A percentile compares a stretch with the other conserved stretches of the same genome.
Evolutionary conservation across 2,329 filamentous ascomycete genomes (phyloP).

Genomic region (Tolypocladium tropicale): DNA sequence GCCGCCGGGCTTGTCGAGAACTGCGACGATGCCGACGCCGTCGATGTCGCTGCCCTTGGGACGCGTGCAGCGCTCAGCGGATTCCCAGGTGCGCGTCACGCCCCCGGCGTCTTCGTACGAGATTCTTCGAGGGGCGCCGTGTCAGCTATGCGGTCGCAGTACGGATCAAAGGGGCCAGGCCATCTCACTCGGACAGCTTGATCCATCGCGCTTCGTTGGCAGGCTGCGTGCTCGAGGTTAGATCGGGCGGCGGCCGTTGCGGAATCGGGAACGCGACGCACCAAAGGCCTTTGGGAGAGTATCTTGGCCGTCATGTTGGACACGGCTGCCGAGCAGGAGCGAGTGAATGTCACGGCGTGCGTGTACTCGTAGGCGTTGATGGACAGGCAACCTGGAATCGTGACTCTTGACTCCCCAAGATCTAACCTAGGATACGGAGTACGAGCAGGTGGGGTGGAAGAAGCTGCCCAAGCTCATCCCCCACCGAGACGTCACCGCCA

Average conservation of each 20-base stretch:
- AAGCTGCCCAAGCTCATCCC: background rate
- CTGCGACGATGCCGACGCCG: conserved; percentile 62
- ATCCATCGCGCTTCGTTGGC: conserved; percentile 48
- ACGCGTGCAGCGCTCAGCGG: conserved; percentile 59
- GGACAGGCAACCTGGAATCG: too few species aligned
- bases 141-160: background rate
- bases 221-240: conserved; percentile 21
- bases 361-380: conserved; percentile 25
- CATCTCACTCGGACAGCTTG: conserved; percentile 42
- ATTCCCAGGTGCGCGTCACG: conserved; percentile 56
- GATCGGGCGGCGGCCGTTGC: background rate
- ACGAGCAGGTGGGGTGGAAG: background rate
- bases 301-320: conserved; percentile 32
- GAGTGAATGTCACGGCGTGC: background rate
- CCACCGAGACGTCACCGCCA: background rate
- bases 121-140: conserved; percentile 28
- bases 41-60: conserved; percentile 54
- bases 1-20: conserved; percentile 46
- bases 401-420: too few species aligned
- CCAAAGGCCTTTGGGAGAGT: conserved; percentile 32
- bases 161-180: background rate
- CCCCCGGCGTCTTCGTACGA: conserved; percentile 55
- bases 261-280: conserved; percentile 13
- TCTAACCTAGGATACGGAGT: too few species aligned
- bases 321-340: conserved; percentile 18